phyloP scores from a whole-genome alignment of 2,329 filamentous ascomycete species.

The Aspergillus calidoustus region DNA sequence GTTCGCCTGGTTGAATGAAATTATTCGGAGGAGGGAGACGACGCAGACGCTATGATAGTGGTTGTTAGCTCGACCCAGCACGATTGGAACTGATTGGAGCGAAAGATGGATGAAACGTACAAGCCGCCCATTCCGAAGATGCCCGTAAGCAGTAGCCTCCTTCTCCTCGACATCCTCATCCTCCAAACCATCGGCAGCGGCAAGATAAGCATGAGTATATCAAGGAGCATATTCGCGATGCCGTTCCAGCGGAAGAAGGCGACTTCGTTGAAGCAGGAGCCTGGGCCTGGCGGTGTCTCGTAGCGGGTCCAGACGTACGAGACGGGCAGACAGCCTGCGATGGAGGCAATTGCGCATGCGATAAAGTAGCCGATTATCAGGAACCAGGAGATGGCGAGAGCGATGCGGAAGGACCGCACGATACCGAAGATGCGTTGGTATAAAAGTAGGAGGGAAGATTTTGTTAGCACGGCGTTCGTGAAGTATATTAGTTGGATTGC shows the following conservation, averaged over 20 bases:
- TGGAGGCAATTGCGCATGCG: constrained; percentile 24
- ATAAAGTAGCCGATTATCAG: constrained; percentile 29
- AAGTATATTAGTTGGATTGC: constrained; percentile 32
- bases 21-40: constrained; percentile 31
- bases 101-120: constrained; percentile 21
- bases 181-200: constrained; percentile 35
- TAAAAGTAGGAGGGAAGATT: constrained; percentile 32
- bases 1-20: constrained; percentile 23
- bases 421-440: constrained; percentile 37
- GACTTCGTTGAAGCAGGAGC: constrained; percentile 28
- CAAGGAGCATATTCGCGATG: constrained; percentile 31
- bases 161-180: constrained; percentile 26
- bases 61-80: background rate
- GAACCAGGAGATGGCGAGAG: constrained; percentile 21
- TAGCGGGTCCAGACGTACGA: constrained; percentile 28
- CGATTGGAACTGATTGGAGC: background rate
- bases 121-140: constrained; percentile 34
- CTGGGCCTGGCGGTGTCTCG: constrained; percentile 1
- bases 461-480: constrained; percentile 31
- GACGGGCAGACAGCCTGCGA: constrained; percentile 29
- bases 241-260: constrained; percentile 34
- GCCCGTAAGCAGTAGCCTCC: constrained; percentile 29
- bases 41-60: constrained; percentile 29
- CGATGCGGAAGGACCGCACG: constrained; percentile 28
- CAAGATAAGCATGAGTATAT: constrained; percentile 32